These are phyloP conservation scores for Macrocybe sp. DNA, from an alignment of 1,284 basidiomycete genomes.

Conservation along the genomic window DNA sequence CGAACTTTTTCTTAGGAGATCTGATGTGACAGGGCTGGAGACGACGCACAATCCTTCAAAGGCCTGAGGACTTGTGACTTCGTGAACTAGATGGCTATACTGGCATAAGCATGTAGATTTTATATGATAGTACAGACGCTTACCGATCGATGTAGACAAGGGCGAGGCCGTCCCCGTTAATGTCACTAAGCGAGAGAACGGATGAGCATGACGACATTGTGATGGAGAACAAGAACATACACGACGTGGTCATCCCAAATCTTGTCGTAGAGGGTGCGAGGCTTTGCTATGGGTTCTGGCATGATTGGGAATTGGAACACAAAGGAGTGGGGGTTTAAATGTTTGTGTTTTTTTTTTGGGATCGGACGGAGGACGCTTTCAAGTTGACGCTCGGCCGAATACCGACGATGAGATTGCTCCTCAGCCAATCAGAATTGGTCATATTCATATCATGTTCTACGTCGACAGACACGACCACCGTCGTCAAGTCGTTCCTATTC, in stretches of 20 bases:
- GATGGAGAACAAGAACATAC: conserved; percentile 37
- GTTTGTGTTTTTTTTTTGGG: conserved; percentile 7
- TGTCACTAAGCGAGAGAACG: conserved; percentile 42
- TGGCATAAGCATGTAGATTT: conserved; percentile 7
- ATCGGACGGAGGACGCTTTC: conserved; percentile 1
- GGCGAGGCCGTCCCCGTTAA: conserved; percentile 79
- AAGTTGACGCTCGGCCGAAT: background rate
- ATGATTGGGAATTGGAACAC: conserved; percentile 26
- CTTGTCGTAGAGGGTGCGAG: conserved; percentile 91
- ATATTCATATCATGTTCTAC: background rate
- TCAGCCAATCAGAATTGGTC: conserved; percentile 11
- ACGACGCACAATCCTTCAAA: conserved; percentile 84
- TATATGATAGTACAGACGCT: conserved; percentile 12
- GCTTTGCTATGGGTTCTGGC: conserved; percentile 51
- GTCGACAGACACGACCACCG: background rate
- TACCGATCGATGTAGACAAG: conserved; percentile 93
- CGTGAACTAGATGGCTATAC: conserved; percentile 85
- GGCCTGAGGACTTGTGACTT: conserved; percentile 95
- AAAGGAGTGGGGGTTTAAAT: background rate
- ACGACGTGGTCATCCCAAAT: conserved; percentile 96
- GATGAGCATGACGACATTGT: conserved; percentile 5
- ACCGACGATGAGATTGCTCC: background rate
- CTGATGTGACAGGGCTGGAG: conserved; percentile 9
- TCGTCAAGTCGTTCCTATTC: conserved; percentile 1
- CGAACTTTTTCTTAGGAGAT: conserved; percentile 4